Evolutionary conservation across 768 basidiomycete species (phyloP), one percentile per base, ranked within the genome.

Genomic region (Clavaria fumosa): DNA sequence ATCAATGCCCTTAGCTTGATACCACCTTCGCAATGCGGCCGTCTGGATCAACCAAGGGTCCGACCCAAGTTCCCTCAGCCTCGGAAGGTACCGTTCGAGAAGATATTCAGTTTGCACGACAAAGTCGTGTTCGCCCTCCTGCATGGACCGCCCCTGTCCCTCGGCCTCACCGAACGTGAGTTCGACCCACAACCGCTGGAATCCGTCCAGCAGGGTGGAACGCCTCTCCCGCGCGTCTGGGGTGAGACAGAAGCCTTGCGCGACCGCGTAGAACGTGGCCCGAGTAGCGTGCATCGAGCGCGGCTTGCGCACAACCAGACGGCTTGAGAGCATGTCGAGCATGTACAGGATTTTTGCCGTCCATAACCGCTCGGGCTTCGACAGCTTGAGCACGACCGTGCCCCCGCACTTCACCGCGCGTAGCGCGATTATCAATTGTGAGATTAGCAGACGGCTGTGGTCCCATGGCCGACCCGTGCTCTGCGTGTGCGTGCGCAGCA

Each of bases 331-430:
- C 4, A 37, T 34, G 33, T 52, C 51, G 35, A 54, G 32, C 43
- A 54, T 43, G 38, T 47, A 48, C 38, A 54, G 22, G 15, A 52
- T 39, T 41, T 52, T 47, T 24, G 50, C 48, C 5, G 53, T 51
- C 10, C 32, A 34, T n/a, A 44, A 33, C 18, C 43, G 43, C 39
- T 52, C 53, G 2, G 47, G 43, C 14, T 47, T 42, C 4, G 45
- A 39, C 20, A 54, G 46, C 34, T 48, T 47, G 30, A 54, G 46
- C 15, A 54, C 35, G 23, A 54, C 27, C 19, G 43, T 49, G 4
- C 48, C 48, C 28, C 45, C 43, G 5, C 20, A 26, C 30, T 38
- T 36, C 2, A 43, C 41, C 5, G 34, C 36, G 34, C 48, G 47
- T 22, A 54, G 28, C 10, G 42, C 51, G 33, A 52, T 42, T 20